Evolutionary conservation across 345 rosid genomes (phyloP).

Genomic region (Salix exigua): DNA sequence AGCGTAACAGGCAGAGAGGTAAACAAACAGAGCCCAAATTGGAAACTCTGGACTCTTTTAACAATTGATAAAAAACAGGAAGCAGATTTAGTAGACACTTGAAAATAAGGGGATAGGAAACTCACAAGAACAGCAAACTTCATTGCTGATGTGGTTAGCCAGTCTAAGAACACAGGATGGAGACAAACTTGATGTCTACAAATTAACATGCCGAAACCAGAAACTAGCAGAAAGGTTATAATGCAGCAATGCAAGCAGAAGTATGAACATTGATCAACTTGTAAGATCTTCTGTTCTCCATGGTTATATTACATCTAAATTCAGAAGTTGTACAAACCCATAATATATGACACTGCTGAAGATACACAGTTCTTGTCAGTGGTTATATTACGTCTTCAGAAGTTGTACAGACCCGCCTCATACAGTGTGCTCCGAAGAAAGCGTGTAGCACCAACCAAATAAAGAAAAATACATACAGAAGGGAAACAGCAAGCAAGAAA

Average conservation of each 20-base stretch:
- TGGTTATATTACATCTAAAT: conserved; percentile 27
- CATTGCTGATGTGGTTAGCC: too few relatives aligned
- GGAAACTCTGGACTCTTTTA: too few relatives aligned
- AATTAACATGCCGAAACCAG: background rate
- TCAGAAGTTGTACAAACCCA: conserved; percentile 24
- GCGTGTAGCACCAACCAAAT: conserved; percentile 16
- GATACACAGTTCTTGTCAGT: background rate
- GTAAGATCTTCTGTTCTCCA: conserved; percentile 13
- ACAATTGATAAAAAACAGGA: too few relatives aligned
- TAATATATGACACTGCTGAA: background rate
- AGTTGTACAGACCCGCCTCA: too few relatives aligned
- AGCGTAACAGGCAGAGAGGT: background rate
- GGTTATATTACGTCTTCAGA: too few relatives aligned
- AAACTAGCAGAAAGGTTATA: background rate
- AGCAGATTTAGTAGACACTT: too few relatives aligned
- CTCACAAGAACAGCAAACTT: too few relatives aligned
- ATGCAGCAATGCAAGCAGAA: background rate
- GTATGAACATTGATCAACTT: background rate
- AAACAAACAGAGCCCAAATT: too few relatives aligned
- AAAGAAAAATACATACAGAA: conserved; percentile 41
- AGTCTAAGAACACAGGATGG: too few relatives aligned
- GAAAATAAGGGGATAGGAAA: too few relatives aligned
- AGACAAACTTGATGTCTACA: too few relatives aligned
- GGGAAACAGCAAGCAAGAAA: background rate
- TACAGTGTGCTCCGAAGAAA: conserved; percentile 13